Conservation (phyloP, 2,329 filamentous ascomycete genomes). For the Scytalidium lignicola region DNA sequence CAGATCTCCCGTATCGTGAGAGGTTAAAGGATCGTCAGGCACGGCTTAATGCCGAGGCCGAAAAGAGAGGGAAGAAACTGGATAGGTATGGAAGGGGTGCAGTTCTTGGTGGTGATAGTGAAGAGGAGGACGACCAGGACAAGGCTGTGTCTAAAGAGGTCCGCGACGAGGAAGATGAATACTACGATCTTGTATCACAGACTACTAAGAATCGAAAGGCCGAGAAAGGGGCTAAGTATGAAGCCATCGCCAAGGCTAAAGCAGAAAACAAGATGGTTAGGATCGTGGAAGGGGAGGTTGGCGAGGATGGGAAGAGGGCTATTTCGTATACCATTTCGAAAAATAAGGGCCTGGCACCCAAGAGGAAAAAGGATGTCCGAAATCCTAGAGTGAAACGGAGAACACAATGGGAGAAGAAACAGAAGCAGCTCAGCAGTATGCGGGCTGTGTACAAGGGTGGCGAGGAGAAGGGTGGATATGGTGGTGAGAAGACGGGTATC, state of each 20-base stretch:
- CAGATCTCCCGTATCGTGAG: slow-evolving; percentile 83
- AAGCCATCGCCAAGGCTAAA: slow-evolving; percentile 52
- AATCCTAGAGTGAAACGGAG: slow-evolving; percentile 97
- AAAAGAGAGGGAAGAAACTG: slow-evolving; percentile 68
- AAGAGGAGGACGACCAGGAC: slow-evolving; percentile 26
- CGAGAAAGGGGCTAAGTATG: slow-evolving; percentile 59
- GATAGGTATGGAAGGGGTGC: slow-evolving; percentile 60
- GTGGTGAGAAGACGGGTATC: slow-evolving; percentile 90
- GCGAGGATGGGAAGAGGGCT: slow-evolving; percentile 81
- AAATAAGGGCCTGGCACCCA: slow-evolving; percentile 91
- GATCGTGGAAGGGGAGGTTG: slow-evolving; percentile 62
- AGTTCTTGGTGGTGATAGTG: slow-evolving; percentile 60
- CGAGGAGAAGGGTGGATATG: slow-evolving; percentile 79
- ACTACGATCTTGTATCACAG: slow-evolving; percentile 84
- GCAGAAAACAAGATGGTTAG: slow-evolving; percentile 58
- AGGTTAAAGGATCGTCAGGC: slow-evolving; percentile 80
- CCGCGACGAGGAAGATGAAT: slow-evolving; percentile 55
- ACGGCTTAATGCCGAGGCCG: slow-evolving; percentile 82
- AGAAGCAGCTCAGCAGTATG: slow-evolving; percentile 92
- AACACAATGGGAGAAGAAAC: slow-evolving; percentile 83
- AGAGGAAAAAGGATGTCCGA: slow-evolving; percentile 86
- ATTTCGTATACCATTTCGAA: slow-evolving; percentile 94
- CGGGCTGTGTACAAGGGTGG: slow-evolving; percentile 82
- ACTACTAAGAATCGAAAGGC: slow-evolving; percentile 65
- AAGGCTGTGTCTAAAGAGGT: slow-evolving; percentile 36